These are phyloP conservation scores for Urtica urens DNA, from an alignment of 306 rosid species.

Conservation along the genomic window DNA sequence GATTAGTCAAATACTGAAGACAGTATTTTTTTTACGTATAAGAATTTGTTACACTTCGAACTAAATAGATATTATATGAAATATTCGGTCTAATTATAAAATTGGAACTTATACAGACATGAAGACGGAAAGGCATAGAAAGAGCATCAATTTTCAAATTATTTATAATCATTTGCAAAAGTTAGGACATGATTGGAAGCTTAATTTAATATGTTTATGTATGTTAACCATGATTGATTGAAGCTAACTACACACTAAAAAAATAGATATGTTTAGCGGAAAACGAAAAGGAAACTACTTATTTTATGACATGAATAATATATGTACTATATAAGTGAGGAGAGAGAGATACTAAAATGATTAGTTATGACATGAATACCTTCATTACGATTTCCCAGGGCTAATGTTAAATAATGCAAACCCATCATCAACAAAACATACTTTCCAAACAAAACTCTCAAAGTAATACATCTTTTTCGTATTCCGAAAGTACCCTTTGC, in stretches of 20 bases:
- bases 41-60: too few species aligned
- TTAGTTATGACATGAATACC: constrained; percentile 32
- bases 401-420: background rate
- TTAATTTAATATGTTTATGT: background rate
- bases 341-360: constrained; percentile 1
- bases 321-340: background rate
- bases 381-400: constrained; percentile 21
- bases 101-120: too few species aligned
- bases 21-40: too few species aligned
- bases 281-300: too few species aligned
- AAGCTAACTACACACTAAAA: background rate
- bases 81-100: too few species aligned
- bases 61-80: too few species aligned
- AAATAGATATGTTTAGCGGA: too few species aligned
- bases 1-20: too few species aligned
- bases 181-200: background rate
- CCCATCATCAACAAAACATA: constrained; percentile 35
- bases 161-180: constrained; percentile 8
- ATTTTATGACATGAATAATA: too few species aligned
- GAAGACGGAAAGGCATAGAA: background rate
- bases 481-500: constrained; percentile 15
- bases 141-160: background rate
- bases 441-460: constrained; percentile 24
- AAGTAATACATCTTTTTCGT: constrained; percentile 1
- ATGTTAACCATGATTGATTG: constrained; percentile 1